A percentile compares a stretch with the other conserved stretches of the same genome.
Conservation (phyloP, 257 asterid species). For the Penstemon davidsonii region DNA sequence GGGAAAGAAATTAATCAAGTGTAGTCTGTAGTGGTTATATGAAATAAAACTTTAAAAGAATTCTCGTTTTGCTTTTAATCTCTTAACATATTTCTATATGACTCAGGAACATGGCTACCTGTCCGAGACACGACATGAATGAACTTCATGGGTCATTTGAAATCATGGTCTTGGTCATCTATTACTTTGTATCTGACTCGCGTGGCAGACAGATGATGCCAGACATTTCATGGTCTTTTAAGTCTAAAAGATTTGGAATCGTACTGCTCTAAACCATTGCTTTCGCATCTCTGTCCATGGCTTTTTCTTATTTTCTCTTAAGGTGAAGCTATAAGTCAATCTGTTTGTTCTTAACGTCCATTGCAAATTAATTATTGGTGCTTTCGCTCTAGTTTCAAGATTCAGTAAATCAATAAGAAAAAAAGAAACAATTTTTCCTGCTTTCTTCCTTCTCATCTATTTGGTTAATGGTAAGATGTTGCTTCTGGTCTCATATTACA, state of each 20-base stretch:
- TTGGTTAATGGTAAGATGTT: conserved; percentile 10
- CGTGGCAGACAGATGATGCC: conserved; percentile 19
- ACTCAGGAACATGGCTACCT: conserved; percentile 29
- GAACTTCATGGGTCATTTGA: not conserved
- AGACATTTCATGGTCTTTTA: conserved; percentile 23
- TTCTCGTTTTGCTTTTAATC: not conserved
- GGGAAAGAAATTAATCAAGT: not conserved
- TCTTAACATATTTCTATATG: not conserved
- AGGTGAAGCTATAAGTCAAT: conserved; percentile 22
- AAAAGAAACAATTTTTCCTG: not conserved
- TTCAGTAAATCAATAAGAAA: not conserved
- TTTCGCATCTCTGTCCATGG: conserved; percentile 7
- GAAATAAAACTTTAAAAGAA: not conserved
- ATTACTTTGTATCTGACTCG: conserved; percentile 27
- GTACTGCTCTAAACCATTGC: conserved; percentile 20
- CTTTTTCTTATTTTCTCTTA: conserved; percentile 24
- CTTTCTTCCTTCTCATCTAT: conserved; percentile 3
- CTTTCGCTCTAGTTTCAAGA: conserved; percentile 14
- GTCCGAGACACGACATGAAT: conserved; percentile 15
- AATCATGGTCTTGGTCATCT: conserved; percentile 19
- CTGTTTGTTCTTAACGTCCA: conserved; percentile 16
- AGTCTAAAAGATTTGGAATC: conserved; percentile 23
- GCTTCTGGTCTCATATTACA: not conserved
- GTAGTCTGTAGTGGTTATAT: not conserved
- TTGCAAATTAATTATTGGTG: conserved; percentile 1